Evolutionary conservation across 495 filamentous ascomycete genomes (phyloP), one percentile per base, ranked within the genome.

Genomic region (Cladorrhinum samala): DNA sequence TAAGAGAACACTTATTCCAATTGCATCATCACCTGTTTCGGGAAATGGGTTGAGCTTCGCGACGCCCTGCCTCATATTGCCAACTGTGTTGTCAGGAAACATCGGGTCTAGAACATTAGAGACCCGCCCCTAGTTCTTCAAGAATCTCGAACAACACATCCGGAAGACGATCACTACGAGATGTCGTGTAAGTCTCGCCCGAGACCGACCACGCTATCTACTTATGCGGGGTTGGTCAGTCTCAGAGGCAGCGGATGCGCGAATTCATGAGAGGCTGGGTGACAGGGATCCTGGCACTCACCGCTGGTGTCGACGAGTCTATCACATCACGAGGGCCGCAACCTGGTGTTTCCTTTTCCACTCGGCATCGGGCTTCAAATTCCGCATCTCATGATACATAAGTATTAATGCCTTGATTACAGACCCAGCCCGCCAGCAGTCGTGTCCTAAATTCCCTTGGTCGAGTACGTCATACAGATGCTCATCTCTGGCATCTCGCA

Each of bases 321-420:
- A 33, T 3, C 45, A 47, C 45, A 47, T 47, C 45, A 47, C 45
- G 45, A 47, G 45, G 24, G 0, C 45, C 9, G 30, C n/a, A 47
- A 16, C 5, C 11, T 47, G 45, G 45, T 47, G 24, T 47, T 17
- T 47, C 7, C 11, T 46, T 43, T 43, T 6, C 24, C 24, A n/a
- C 23, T 17, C 2, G 21, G 9, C 24, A 3, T 47, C 30, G 21
- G 19, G 27, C 11, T 33, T 23, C 23, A 46, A 21, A 14, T 27
- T 14, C 16, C 11, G 43, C 11, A n/a, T n/a, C n/a, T 27, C 14
- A 8, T 1, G 8, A 19, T 17, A 17, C 24, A 9, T 16, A 11
- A 27, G 24, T 0, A 16, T 46, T 24, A 14, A 14, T 20, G 43
- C 41, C 7, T 37, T 14, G 30, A 14, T 7, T 14, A 37, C 30